phyloP scores from a whole-genome alignment of 2,329 filamentous ascomycete species.

The Colletotrichum sp. region DNA sequence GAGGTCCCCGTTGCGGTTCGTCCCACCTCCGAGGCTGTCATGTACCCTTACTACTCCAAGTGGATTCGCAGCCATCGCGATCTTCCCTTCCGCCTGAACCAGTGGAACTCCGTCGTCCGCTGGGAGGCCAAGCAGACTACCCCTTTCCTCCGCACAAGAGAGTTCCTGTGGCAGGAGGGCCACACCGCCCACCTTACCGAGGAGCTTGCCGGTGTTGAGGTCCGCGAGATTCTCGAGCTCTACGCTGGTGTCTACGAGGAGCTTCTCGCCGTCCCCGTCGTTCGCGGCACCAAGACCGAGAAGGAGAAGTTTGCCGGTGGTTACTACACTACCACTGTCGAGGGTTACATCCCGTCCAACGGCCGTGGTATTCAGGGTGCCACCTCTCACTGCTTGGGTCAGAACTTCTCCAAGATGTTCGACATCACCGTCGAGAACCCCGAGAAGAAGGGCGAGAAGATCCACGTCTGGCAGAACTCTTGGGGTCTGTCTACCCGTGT shows the following conservation, averaged over 20 bases:
- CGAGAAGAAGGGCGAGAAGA: constrained; percentile 75
- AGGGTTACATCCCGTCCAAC: constrained; percentile 95
- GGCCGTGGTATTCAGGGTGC: constrained; percentile 96
- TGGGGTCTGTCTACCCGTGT: constrained; percentile 98
- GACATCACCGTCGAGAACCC: constrained; percentile 97
- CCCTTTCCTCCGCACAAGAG: constrained; percentile 88
- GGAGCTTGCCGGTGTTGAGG: constrained; percentile 81
- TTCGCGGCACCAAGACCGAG: constrained; percentile 93
- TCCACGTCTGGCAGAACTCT: constrained; percentile 97
- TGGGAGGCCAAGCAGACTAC: constrained; percentile 97
- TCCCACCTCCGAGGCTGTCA: constrained; percentile 77
- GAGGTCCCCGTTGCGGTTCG: constrained; percentile 78
- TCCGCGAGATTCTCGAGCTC: constrained; percentile 89
- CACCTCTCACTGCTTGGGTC: constrained; percentile 92
- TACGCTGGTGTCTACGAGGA: constrained; percentile 94
- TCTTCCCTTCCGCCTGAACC: constrained; percentile 91
- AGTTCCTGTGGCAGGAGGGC: constrained; percentile 98
- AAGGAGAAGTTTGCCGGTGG: constrained; percentile 98
- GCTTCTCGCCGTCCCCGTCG: constrained; percentile 91
- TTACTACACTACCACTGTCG: constrained; percentile 94
- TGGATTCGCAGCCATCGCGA: constrained; percentile 98
- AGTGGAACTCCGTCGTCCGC: constrained; percentile 92
- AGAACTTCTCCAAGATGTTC: constrained; percentile 99
- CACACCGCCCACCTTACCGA: constrained; percentile 90
- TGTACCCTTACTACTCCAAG: constrained; percentile 96